Conservation (phyloP, 148 eudicot genomes). For the Bassia scoparia region DNA sequence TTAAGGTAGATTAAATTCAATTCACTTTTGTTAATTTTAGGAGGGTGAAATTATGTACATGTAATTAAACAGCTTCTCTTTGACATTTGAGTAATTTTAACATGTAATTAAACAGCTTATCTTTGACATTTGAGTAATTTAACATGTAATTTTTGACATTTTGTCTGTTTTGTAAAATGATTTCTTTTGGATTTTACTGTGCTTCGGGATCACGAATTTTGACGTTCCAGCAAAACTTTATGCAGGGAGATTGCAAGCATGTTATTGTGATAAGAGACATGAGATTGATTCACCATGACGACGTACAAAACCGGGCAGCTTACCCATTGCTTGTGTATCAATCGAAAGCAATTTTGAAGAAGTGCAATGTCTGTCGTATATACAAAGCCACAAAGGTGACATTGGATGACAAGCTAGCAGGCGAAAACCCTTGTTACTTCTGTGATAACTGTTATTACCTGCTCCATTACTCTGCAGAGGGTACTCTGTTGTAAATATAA, state of each 20-base stretch:
- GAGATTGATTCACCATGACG: slow-evolving; percentile 83
- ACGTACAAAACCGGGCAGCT: slow-evolving; percentile 65
- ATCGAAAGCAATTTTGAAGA: slow-evolving; percentile 39
- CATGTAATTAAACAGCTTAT: not conserved
- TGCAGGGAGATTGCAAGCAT: slow-evolving; percentile 88
- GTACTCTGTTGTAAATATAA: slow-evolving; percentile 25
- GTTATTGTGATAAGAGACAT: slow-evolving; percentile 69
- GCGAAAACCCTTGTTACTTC: slow-evolving; percentile 59
- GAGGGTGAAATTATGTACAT: too few relatives aligned
- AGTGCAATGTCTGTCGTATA: slow-evolving; percentile 70
- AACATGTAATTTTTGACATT: too few relatives aligned
- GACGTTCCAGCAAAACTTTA: slow-evolving; percentile 3
- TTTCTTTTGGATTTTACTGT: not conserved
- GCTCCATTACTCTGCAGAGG: slow-evolving; percentile 36
- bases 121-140: too few relatives aligned
- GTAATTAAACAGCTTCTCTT: too few relatives aligned
- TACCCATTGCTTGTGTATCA: slow-evolving; percentile 63
- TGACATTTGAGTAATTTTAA: too few relatives aligned
- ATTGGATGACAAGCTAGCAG: slow-evolving; percentile 67
- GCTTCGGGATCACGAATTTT: not conserved
- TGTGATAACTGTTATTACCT: slow-evolving; percentile 41
- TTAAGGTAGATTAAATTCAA: not conserved
- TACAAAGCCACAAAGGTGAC: slow-evolving; percentile 68
- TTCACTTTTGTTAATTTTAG: too few relatives aligned
- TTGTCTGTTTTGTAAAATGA: not conserved